Percentiles rank a stretch among this genome's conserved stretches.
Conservation (phyloP, 169 alveolate genomes). For the Amoebophrya sp. region DNA sequence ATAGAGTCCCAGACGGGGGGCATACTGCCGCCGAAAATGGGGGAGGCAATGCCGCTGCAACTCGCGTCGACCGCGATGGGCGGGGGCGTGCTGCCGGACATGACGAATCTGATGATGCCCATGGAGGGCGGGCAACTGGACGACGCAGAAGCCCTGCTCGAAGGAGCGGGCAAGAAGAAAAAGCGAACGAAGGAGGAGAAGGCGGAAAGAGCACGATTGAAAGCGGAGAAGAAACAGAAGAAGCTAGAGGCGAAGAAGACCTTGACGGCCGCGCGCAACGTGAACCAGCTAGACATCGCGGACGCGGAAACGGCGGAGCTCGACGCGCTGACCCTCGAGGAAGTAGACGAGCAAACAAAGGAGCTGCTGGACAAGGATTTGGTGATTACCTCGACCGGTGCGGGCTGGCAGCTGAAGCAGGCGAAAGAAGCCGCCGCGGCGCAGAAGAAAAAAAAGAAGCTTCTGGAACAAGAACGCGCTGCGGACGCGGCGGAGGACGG, state of each 20-base stretch:
- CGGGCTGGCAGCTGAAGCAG: background rate
- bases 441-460: background rate
- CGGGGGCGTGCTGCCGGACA: too few relatives aligned
- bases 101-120: too few relatives aligned
- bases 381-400: background rate
- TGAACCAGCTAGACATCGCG: too few relatives aligned
- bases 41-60: background rate
- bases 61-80: too few relatives aligned
- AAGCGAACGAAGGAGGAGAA: background rate
- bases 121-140: too few relatives aligned
- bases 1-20: background rate
- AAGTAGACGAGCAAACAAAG: background rate
- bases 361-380: background rate
- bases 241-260: too few relatives aligned
- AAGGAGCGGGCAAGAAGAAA: too few relatives aligned
- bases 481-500: background rate
- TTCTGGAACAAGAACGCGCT: background rate
- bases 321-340: background rate
- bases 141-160: too few relatives aligned
- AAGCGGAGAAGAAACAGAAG: too few relatives aligned
- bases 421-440: background rate
- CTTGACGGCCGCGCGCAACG: too few relatives aligned
- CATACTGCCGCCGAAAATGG: background rate
- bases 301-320: background rate
- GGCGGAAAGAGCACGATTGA: background rate